Base-by-base conservation (phyloP, 208 protist species). In the Acanthamoeba triangularis region DNA sequence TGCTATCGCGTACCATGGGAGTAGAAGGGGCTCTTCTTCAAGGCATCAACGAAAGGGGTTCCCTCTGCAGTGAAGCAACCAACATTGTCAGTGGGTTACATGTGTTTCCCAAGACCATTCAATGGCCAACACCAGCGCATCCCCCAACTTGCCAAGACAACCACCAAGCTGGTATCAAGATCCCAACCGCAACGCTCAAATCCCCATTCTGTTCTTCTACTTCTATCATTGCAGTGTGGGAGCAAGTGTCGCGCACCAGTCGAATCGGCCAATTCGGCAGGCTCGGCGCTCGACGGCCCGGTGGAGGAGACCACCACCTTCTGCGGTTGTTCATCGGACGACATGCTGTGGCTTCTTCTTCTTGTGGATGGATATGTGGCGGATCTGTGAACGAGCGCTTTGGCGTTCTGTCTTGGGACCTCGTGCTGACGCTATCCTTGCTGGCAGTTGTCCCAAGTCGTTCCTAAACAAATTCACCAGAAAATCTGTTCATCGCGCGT, bases 11-110 rank as follows among this genome's bases (percentile, higher is more conserved):
- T 54, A 93, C 87, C 87, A 6, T 93, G 87, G 41, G 23, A 35
- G 25, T 93, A 93, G 63, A 93, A 54, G 63, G 87, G 87, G 87
- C 87, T 93, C 61, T 49, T 76, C 61, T 93, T 93, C 25, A 93
- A 30, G 41, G 87, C 87, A 54, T 93, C 87, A 28, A 93, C 87
- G 61, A 93, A 76, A 18, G 63, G 82, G 33, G 56, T 67, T 25
- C 82, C 82, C 30, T 90, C 74, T 82, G 30, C 69, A 80, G 18
- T 67, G 30, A 72, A 30, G 33, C 72, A 76, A 33, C 35, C 67
- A 3, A 41, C 59, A n/a, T 65, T 8, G 59, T 23, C 25, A 23
- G 16, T 59, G 54, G 59, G 59, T 65, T 65, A 65, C 23, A 3
- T 6, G 0, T 8, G 7, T 14, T 65, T 65, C 59, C 59, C 59